phyloP scores from a whole-genome alignment of 2,329 filamentous ascomycete species.

The Epichloe scottii region DNA sequence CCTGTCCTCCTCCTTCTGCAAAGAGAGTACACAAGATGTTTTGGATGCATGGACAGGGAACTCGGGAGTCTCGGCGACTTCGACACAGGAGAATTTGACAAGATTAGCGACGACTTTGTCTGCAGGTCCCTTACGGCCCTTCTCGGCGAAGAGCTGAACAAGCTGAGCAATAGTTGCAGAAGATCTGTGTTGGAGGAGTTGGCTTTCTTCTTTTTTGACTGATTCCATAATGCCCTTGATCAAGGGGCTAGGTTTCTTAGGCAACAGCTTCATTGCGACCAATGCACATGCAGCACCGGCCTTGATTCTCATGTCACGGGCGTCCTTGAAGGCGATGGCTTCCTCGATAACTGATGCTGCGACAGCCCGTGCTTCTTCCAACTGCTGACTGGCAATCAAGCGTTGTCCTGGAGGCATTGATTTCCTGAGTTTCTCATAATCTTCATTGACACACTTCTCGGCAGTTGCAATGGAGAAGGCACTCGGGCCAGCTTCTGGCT shows the following conservation, averaged over 20 bases:
- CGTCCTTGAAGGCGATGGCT: slow-evolving; percentile 64
- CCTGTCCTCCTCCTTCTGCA: slow-evolving; percentile 94
- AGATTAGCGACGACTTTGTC: slow-evolving; percentile 94
- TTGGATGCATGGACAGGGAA: slow-evolving; percentile 74
- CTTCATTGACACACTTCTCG: slow-evolving; percentile 72
- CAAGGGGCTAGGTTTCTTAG: slow-evolving; percentile 83
- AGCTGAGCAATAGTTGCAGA: slow-evolving; percentile 73
- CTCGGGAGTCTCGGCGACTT: slow-evolving; percentile 94
- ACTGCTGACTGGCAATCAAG: slow-evolving; percentile 65
- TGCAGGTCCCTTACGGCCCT: slow-evolving; percentile 70
- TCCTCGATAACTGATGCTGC: slow-evolving; percentile 65
- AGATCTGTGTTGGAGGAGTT: slow-evolving; percentile 76
- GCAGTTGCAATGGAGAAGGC: slow-evolving; percentile 84
- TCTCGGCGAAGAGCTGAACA: slow-evolving; percentile 73
- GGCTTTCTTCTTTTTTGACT: slow-evolving; percentile 86
- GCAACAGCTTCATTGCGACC: slow-evolving; percentile 74
- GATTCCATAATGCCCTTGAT: slow-evolving; percentile 99
- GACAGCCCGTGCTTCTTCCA: slow-evolving; percentile 64
- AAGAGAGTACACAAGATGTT: slow-evolving; percentile 71
- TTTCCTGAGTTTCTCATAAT: slow-evolving; percentile 83
- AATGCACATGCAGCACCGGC: slow-evolving; percentile 79
- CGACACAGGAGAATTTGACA: slow-evolving; percentile 94
- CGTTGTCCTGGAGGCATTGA: slow-evolving; percentile 79
- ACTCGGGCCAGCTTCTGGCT: slow-evolving; percentile 78
- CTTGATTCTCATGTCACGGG: slow-evolving; percentile 73